Evolutionary conservation across 2,329 filamentous ascomycete species (phyloP), one percentile per base, ranked within the genome.

Genomic region (Reticulascus tulasneorum): DNA sequence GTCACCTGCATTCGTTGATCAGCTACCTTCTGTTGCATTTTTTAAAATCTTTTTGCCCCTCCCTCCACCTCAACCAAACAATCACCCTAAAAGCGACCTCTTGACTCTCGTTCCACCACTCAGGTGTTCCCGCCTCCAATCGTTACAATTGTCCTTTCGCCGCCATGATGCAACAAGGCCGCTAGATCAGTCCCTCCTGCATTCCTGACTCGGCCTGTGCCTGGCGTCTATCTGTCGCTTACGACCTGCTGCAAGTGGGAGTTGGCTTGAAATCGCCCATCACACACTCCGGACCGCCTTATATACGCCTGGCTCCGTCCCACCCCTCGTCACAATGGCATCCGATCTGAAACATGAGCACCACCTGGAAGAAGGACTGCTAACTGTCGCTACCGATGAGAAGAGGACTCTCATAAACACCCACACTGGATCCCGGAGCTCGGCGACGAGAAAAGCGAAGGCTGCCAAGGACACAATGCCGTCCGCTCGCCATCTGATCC

Each of bases 321-420:
- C n/a, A n/a, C 18, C 29, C 22, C 26, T 36, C 34, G 34, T 23
- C 15, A 46, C 37, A 29, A 46, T 46, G 43, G 37, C 37, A 29
- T 36, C 25, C 35, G 37, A 46, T 23, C 43, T 25, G 26, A 44
- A 40, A 31, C 37, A 41, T 23, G 40, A 46, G 33, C 34, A 30
- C 16, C 34, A 37, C 34, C 44, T 46, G 19, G 44, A 46, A 40
- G 44, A 45, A 38, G 44, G 44, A 44, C 33, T 46, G 41, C 41
- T 44, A 38, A 38, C 44, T 29, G 30, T 35, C 26, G 32, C 24
- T 34, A 26, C 33, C 38, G 33, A 46, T 36, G 41, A 45, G 35
- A 46, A 46, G 38, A 44, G 30, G 21, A 32, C n/a, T 27, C 23
- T 33, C n/a, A 23, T 24, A 12, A 35, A 30, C 15, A 37, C 27